Percentiles rank a stretch among this genome's conserved stretches.
phyloP scores from a whole-genome alignment of 2,329 filamentous ascomycete species.

The Raffaelea albimanens region DNA sequence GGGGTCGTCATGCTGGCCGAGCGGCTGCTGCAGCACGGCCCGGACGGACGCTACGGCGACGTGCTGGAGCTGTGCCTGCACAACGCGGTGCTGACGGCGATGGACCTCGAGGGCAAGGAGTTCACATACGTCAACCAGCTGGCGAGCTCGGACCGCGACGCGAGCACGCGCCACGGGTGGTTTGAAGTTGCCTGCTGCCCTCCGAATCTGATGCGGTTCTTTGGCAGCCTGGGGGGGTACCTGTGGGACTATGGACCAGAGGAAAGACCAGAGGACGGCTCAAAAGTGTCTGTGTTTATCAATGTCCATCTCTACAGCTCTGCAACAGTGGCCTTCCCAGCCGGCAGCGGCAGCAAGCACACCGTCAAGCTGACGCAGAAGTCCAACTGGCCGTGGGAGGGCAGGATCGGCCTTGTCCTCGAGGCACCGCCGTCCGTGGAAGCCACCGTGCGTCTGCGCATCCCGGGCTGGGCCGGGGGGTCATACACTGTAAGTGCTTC shows the following conservation, averaged over 20 bases:
- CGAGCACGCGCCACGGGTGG: constrained; percentile 43
- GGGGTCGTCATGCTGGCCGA: constrained; percentile 53
- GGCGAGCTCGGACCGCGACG: constrained; percentile 39
- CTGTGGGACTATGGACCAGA: constrained; percentile 34
- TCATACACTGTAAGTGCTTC: constrained; percentile 22
- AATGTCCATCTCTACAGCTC: constrained; percentile 49
- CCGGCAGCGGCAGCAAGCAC: constrained; percentile 9
- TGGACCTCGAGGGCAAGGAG: constrained; percentile 43
- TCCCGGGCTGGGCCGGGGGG: constrained; percentile 41
- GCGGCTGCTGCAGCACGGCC: constrained; percentile 41
- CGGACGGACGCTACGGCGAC: constrained; percentile 44
- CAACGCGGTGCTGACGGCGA: constrained; percentile 49
- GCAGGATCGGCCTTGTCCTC: constrained; percentile 37
- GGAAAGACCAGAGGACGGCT: constrained; percentile 6
- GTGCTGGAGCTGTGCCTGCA: constrained; percentile 53
- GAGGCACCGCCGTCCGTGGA: constrained; percentile 19
- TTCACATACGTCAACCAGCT: constrained; percentile 57
- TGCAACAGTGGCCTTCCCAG: constrained; percentile 32
- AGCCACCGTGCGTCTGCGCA: constrained; percentile 37
- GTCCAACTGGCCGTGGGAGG: constrained; percentile 49
- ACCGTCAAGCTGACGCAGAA: constrained; percentile 34
- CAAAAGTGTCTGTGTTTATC: constrained; percentile 20
- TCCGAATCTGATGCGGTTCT: constrained; percentile 46
- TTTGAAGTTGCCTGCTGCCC: constrained; percentile 53
- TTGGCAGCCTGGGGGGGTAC: constrained; percentile 48